These are phyloP conservation scores for Dactylellina cionopaga DNA, from an alignment of 2,329 filamentous ascomycete species.

Conservation along the genomic window DNA sequence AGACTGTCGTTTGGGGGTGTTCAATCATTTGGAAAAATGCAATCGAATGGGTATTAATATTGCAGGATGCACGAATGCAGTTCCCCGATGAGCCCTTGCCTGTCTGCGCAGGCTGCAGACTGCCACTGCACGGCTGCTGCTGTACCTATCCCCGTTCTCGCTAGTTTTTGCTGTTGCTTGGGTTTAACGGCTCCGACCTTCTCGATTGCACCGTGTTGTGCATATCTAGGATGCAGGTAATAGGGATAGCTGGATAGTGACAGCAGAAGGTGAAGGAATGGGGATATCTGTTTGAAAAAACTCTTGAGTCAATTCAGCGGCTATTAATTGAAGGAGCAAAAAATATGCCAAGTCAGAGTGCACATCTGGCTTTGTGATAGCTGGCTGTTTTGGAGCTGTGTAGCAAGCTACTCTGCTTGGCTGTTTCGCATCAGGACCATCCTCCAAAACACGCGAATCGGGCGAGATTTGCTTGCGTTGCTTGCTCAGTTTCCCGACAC, in stretches of 20 bases:
- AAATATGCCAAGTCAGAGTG: neutral
- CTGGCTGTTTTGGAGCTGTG: neutral
- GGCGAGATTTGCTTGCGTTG: neutral
- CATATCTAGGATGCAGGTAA: constrained; percentile 26
- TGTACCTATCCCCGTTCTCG: constrained; percentile 29
- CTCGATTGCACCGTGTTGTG: constrained; percentile 12
- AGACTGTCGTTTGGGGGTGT: too few species aligned
- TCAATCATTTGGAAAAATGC: too few species aligned
- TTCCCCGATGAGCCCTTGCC: constrained; percentile 46
- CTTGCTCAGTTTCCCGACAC: neutral
- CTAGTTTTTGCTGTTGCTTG: constrained; percentile 11
- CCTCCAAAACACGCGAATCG: neutral
- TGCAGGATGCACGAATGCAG: constrained; percentile 35
- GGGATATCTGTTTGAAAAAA: too few species aligned
- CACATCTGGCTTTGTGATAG: too few species aligned
- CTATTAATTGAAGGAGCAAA: too few species aligned
- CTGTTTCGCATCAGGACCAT: too few species aligned
- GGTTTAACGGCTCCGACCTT: constrained; percentile 25
- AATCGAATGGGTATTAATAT: too few species aligned
- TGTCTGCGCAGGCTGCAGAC: constrained; percentile 7
- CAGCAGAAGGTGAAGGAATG: neutral
- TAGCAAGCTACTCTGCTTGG: too few species aligned
- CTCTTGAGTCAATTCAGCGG: too few species aligned
- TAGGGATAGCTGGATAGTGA: constrained; percentile 10
- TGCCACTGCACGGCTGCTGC: neutral